Evolutionary conservation across 2,329 filamentous ascomycete species (phyloP).

Genomic region (Aspergillus spinulosporus): DNA sequence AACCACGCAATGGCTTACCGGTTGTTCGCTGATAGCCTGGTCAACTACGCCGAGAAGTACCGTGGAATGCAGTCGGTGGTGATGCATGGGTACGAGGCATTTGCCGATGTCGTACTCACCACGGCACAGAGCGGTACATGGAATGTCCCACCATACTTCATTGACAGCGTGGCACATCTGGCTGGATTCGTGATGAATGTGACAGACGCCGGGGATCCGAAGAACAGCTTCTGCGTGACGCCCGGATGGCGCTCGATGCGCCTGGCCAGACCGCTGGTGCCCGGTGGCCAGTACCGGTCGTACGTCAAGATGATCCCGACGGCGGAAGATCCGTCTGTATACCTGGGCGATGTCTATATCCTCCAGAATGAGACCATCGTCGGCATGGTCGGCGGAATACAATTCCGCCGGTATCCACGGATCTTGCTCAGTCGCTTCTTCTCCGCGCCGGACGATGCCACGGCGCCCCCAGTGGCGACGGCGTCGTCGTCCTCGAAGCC

Average conservation of each 20-base stretch:
- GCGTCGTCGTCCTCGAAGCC: neutral
- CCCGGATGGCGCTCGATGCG: constrained; percentile 21
- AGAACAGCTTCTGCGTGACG: neutral
- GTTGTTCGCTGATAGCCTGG: no score
- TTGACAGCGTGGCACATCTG: constrained; percentile 6
- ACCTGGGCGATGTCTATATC: constrained; percentile 43
- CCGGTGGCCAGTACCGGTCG: constrained; percentile 27
- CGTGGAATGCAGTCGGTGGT: no score
- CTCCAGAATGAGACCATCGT: constrained; percentile 36
- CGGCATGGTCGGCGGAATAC: constrained; percentile 31
- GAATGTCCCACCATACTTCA: neutral
- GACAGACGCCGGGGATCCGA: neutral
- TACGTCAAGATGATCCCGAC: constrained; percentile 34
- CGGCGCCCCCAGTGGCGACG: no score
- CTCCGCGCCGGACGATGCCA: neutral
- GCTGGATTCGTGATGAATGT: constrained; percentile 5
- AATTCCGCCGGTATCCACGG: constrained; percentile 36
- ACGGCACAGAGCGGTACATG: neutral
- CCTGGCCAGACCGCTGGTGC: constrained; percentile 27
- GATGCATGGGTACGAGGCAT: no score
- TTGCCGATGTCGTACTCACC: no score
- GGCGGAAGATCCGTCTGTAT: constrained; percentile 21
- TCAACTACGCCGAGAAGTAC: no score
- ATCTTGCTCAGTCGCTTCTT: constrained; percentile 23
- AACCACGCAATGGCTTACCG: no score